Conservation (phyloP, 768 basidiomycete species). For the Dendrothele bispora region DNA sequence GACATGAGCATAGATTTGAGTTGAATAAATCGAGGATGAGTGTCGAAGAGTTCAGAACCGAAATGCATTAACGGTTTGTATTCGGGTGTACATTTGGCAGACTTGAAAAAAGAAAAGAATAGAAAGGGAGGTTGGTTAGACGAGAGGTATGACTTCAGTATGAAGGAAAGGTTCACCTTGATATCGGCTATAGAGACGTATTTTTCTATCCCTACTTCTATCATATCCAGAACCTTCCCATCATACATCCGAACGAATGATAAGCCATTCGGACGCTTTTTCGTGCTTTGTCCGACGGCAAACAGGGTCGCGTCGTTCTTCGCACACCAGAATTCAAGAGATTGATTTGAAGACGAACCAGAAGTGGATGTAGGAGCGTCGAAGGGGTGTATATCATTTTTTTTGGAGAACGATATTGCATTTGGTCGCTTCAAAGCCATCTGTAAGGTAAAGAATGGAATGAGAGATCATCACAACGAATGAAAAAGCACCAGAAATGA, state of each 20-base stretch:
- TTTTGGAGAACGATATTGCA: constrained; percentile 91
- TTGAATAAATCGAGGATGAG: constrained; percentile 89
- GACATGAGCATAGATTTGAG: constrained; percentile 89
- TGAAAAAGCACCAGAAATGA: no score
- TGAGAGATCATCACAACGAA: no score
- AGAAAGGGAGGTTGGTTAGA: no score
- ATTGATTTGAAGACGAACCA: constrained; percentile 42
- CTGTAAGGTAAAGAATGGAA: no score
- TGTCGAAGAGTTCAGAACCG: constrained; percentile 91
- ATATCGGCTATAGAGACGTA: constrained; percentile 80
- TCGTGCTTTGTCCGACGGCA: constrained; percentile 86
- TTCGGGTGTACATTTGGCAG: constrained; percentile 84
- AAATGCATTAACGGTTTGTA: constrained; percentile 94
- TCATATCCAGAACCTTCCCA: constrained; percentile 86
- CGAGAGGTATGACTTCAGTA: no score
- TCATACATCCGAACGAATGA: constrained; percentile 88
- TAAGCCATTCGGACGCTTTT: constrained; percentile 90
- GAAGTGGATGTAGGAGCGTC: constrained; percentile 46
- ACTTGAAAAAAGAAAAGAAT: constrained; percentile 43
- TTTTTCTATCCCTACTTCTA: constrained; percentile 86
- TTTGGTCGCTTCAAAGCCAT: constrained; percentile 93
- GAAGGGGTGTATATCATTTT: constrained; percentile 89
- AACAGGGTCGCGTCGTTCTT: constrained; percentile 97
- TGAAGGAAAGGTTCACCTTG: constrained; percentile 75
- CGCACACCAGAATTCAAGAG: constrained; percentile 87